Conservation (phyloP, 139 green algal species). For the Trebouxia sp. region DNA sequence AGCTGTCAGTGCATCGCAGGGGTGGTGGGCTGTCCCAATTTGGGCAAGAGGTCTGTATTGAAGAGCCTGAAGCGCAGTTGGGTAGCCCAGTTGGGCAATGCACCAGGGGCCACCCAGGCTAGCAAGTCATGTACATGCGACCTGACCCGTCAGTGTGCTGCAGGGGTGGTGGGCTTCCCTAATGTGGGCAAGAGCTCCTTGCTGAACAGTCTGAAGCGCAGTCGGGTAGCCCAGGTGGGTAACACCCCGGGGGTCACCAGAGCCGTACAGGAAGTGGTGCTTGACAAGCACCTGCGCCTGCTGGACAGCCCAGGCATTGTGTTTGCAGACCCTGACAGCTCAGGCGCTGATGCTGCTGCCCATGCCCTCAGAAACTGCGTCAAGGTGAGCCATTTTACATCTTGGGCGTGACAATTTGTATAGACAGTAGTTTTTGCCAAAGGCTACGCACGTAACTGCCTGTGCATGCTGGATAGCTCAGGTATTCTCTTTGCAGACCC, state of each 20-base stretch:
- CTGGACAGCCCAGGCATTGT: constrained; percentile 93
- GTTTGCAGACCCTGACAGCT: constrained; percentile 50
- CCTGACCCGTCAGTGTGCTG: no score
- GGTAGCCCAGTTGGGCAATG: no score
- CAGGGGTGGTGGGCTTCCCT: constrained; percentile 91
- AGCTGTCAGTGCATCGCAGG: no score
- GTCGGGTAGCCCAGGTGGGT: constrained; percentile 78
- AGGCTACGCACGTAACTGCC: no score
- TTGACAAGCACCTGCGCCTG: constrained; percentile 95
- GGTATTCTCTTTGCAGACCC: constrained; percentile 76
- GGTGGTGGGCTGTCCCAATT: no score
- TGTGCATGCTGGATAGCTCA: constrained; percentile 94
- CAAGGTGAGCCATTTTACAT: constrained; percentile 54
- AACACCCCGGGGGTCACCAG: constrained; percentile 89
- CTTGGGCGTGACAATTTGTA: no score
- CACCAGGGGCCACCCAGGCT: no score
- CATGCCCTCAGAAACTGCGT: constrained; percentile 86
- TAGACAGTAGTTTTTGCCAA: constrained; percentile 93
- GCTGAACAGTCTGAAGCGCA: constrained; percentile 97
- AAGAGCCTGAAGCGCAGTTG: no score
- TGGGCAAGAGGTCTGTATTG: no score
- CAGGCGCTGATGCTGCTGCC: constrained; percentile 61
- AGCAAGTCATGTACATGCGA: no score
- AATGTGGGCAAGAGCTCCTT: constrained; percentile 98
- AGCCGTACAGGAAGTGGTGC: constrained; percentile 77